A percentile compares a stretch with the other conserved stretches of the same genome.
phyloP scores from a whole-genome alignment of 768 basidiomycete genomes.

The Cubamyces lactineus region DNA sequence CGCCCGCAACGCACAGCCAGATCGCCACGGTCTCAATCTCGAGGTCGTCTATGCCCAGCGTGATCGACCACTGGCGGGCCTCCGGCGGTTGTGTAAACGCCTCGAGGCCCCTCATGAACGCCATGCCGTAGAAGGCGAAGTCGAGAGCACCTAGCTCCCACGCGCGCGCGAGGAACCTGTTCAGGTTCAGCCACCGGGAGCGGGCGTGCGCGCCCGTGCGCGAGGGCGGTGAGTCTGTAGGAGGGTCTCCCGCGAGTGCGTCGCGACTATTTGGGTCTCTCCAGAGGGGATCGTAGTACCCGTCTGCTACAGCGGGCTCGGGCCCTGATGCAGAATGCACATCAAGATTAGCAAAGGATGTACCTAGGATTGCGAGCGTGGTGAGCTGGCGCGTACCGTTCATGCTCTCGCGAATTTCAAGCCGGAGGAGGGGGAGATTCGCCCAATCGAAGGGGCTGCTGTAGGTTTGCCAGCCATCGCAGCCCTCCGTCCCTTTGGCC shows the following conservation, averaged over 20 bases:
- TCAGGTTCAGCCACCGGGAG: constrained; percentile 13
- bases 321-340: neutral
- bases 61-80: neutral
- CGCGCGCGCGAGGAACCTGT: constrained; percentile 14
- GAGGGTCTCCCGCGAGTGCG: constrained; percentile 4
- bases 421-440: constrained; percentile 7
- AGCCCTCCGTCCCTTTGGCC: constrained; percentile 1
- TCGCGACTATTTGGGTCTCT: neutral
- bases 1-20: constrained; percentile 13
- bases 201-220: neutral
- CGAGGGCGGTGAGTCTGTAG: neutral
- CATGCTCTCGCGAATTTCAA: constrained; percentile 7
- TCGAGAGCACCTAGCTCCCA: constrained; percentile 15
- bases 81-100: neutral
- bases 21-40: constrained; percentile 13
- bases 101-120: constrained; percentile 16
- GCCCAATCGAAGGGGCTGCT: neutral
- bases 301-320: too few relatives aligned
- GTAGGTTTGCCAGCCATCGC: constrained; percentile 13
- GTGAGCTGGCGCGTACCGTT: constrained; percentile 3
- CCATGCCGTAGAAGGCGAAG: constrained; percentile 15
- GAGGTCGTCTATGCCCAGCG: neutral
- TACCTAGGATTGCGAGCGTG: too few relatives aligned
- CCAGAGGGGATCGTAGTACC: too few relatives aligned
- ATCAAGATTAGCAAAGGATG: too few relatives aligned